Evolutionary conservation across 306 rosid species (phyloP).

Genomic region (Urtica urens): DNA sequence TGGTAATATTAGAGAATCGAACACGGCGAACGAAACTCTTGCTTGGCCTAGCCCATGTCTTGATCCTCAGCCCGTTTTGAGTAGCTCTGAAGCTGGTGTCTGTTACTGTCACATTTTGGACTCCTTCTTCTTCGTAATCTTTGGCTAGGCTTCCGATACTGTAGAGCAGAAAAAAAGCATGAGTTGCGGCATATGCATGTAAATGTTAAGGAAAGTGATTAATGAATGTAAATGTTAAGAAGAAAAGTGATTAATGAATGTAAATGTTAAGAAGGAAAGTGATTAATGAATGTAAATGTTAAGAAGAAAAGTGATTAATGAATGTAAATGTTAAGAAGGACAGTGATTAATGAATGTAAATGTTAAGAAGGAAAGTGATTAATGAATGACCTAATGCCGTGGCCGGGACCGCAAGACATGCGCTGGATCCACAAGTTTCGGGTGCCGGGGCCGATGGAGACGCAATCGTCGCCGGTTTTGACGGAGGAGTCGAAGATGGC

Average conservation of each 20-base stretch:
- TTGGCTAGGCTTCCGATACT: conserved; percentile 18
- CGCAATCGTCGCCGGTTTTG: conserved; percentile 17
- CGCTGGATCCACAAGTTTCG: conserved; percentile 18
- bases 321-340: too few relatives aligned
- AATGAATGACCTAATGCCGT: conserved; percentile 22
- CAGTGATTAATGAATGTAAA: too few relatives aligned
- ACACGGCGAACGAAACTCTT: conserved; percentile 10
- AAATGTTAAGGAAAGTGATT: too few relatives aligned
- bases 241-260: too few relatives aligned
- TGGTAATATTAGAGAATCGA: background rate
- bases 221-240: too few relatives aligned
- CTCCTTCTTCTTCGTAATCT: conserved; percentile 21
- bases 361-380: too few relatives aligned
- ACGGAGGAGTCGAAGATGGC: conserved; percentile 13
- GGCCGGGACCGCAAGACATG: conserved; percentile 18
- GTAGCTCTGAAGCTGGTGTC: background rate
- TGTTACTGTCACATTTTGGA: conserved; percentile 12
- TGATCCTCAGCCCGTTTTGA: conserved; percentile 16
- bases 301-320: background rate
- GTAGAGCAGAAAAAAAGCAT: too few relatives aligned
- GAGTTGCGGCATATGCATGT: too few relatives aligned
- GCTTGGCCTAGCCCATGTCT: conserved; percentile 18
- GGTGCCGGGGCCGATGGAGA: conserved; percentile 22
- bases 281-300: too few relatives aligned
- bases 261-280: too few relatives aligned